Conservation (phyloP, 2,329 filamentous ascomycete species). For the Calonectria naviculata region DNA sequence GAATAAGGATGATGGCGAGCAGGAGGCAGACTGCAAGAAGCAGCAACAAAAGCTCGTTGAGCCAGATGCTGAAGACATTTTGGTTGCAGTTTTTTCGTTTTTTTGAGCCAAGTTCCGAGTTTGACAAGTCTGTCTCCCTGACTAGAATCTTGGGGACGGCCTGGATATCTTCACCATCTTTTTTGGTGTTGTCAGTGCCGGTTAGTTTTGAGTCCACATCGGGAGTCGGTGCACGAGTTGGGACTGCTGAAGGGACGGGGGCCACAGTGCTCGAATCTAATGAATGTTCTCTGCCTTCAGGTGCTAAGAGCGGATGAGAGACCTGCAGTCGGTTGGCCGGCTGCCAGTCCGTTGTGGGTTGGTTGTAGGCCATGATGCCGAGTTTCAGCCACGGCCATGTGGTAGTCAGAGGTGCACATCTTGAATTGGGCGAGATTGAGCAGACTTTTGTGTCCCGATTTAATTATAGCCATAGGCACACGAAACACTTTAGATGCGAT, state of each 20-base stretch:
- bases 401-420: neutral
- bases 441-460: neutral
- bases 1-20: neutral
- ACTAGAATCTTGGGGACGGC: neutral
- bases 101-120: neutral
- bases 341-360: neutral
- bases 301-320: neutral
- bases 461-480: neutral
- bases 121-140: neutral
- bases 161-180: neutral
- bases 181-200: neutral
- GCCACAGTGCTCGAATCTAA: neutral
- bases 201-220: neutral
- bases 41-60: neutral
- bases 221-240: neutral
- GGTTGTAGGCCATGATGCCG: neutral
- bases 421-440: neutral
- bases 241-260: neutral
- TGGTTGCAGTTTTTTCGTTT: neutral
- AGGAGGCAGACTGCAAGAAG: conserved; percentile 5
- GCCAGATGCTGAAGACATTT: neutral
- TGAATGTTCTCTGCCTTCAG: neutral
- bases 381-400: neutral
- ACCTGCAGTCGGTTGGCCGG: neutral
- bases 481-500: neutral